phyloP scores from a whole-genome alignment of 805 yeast genomes.

The Yamadazyma tumulicola region DNA sequence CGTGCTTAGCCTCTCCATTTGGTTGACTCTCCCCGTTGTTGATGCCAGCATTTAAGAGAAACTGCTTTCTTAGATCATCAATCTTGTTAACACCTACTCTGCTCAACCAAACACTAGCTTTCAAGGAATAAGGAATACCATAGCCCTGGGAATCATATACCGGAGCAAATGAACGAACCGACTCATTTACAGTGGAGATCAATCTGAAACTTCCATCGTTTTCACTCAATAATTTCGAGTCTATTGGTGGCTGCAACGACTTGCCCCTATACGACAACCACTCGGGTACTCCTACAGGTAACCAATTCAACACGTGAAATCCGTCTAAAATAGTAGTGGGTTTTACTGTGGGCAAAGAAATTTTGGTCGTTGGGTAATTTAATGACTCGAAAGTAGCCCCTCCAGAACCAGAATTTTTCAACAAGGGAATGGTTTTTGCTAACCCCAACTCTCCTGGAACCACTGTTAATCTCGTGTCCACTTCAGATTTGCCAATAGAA shows the following conservation, averaged over 20 bases:
- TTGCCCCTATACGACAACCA: constrained; percentile 36
- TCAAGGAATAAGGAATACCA: constrained; percentile 29
- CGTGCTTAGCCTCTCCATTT: constrained; percentile 4
- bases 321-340: constrained; percentile 36
- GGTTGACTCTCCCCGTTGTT: constrained; percentile 7
- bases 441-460: constrained; percentile 65
- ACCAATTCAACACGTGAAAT: constrained; percentile 45
- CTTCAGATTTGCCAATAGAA: constrained; percentile 58
- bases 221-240: constrained; percentile 23
- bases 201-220: constrained; percentile 15
- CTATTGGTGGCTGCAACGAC: constrained; percentile 21
- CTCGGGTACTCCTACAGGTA: constrained; percentile 39
- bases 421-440: constrained; percentile 62
- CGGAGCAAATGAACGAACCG: constrained; percentile 36
- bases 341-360: constrained; percentile 30
- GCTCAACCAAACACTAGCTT: constrained; percentile 35
- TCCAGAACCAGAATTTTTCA: constrained; percentile 18
- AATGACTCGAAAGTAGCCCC: constrained; percentile 27
- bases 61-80: constrained; percentile 20
- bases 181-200: constrained; percentile 19
- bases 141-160: constrained; percentile 29
- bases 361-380: constrained; percentile 27
- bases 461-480: constrained; percentile 70
- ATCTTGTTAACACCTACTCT: constrained; percentile 36
- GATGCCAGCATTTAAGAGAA: constrained; percentile 11